Base-by-base conservation (phyloP, 2,329 filamentous ascomycete species). In the Metarhizium robertsii region DNA sequence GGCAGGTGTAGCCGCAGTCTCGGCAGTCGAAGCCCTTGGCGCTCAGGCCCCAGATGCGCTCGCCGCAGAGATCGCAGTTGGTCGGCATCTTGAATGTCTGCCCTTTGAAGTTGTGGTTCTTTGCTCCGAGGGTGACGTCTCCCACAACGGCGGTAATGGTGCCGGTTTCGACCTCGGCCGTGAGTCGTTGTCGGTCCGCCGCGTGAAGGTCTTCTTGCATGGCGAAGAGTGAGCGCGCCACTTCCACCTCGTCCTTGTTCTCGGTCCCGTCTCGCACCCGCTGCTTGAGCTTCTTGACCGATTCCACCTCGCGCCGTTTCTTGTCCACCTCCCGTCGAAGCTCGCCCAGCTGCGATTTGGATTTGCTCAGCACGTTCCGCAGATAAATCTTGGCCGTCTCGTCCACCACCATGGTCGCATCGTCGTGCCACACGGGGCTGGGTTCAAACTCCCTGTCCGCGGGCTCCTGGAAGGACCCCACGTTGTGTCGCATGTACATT, bases 31-130 rank as follows among this genome's bases (percentile, higher is more conserved):
- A 95, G 0, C 94, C 94, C 73, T 99, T 99, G 42, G 94, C 92
- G 34, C 90, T 95, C 45, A 99, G 72, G 0, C 94, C 94, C 94
- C 94, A 99, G 68, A 99, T 96, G 32, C 94, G 84, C 67, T 99
- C 94, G 18, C 92, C 92, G 64, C 94, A 99, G 13, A 96, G 79
- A 70, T 99, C 94, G 73, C 94, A 99, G 69, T 97, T 97, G 4
- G 94, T 99, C 0, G 95, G 95, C 58, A 99, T 96, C 71, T 97
- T 97, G 79, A 97, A 99, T 0, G 94, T 97, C 67, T 97, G 91
- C n/a, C 90, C 85, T 72, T 95, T 96, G 80, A 99, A 99, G 66
- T 95, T 94, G 75, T 99, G 94, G 66, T 92, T 96, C 69, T 90
- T 90, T 11, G 92, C 92, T 18, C 92, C 92, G 20, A 96, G 77